phyloP scores from a whole-genome alignment of 192 early-diverging fungal genomes.

The Podila horticola region DNA sequence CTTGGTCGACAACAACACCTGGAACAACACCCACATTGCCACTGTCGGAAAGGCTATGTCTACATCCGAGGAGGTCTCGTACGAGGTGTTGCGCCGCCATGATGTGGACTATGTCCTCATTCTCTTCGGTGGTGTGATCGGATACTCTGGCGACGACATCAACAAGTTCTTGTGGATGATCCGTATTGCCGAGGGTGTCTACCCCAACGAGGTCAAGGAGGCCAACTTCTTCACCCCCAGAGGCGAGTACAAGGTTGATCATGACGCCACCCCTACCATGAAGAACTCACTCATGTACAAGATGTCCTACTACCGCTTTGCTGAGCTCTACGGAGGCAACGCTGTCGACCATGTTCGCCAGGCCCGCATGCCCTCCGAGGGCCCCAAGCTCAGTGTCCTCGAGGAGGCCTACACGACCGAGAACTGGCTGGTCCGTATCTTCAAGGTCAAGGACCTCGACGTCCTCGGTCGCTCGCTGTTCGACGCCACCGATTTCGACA shows the following conservation, averaged over 20 bases:
- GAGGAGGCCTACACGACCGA: constrained; percentile 96
- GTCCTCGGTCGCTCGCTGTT: constrained; percentile 84
- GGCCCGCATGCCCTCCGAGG: constrained; percentile 74
- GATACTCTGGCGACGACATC: constrained; percentile 99
- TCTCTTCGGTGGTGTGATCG: constrained; percentile 95
- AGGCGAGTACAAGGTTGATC: constrained; percentile 95
- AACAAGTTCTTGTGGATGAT: constrained; percentile 99
- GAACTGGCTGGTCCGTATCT: constrained; percentile 99
- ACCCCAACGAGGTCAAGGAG: constrained; percentile 94
- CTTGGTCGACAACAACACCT: constrained; percentile 99
- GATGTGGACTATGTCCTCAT: constrained; percentile 99
- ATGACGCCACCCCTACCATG: constrained; percentile 90
- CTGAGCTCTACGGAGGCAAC: constrained; percentile 84
- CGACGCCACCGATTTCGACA: constrained; percentile 69
- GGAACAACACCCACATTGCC: constrained; percentile 99
- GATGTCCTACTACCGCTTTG: constrained; percentile 95
- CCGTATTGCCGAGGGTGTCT: constrained; percentile 97
- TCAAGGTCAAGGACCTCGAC: constrained; percentile 97
- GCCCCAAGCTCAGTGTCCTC: constrained; percentile 84
- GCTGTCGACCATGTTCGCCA: constrained; percentile 88
- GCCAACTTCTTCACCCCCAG: constrained; percentile 84
- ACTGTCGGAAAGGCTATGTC: constrained; percentile 95
- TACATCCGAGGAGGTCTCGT: constrained; percentile 90
- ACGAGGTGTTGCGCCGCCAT: constrained; percentile 88
- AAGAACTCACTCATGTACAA: constrained; percentile 95